These are phyloP conservation scores for Suillus discolor DNA, from an alignment of 768 basidiomycete genomes.

Conservation along the genomic window DNA sequence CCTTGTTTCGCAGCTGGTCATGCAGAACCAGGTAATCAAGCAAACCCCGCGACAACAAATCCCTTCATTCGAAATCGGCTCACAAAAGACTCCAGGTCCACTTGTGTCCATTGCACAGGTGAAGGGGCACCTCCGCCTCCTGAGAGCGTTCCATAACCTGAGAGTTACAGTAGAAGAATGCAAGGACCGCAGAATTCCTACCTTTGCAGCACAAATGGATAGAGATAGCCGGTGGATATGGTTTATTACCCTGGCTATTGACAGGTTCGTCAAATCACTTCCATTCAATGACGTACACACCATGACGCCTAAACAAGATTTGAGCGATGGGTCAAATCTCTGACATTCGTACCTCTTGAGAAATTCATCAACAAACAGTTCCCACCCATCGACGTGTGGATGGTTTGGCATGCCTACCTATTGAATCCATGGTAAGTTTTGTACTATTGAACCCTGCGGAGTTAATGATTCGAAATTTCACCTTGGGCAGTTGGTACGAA, in stretches of 20 bases:
- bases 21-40: not conserved
- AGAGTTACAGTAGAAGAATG: slow-evolving; percentile 29
- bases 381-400: slow-evolving; percentile 43
- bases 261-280: slow-evolving; percentile 29
- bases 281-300: not conserved
- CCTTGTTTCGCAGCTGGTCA: not conserved
- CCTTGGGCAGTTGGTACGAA: slow-evolving; percentile 29
- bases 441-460: not conserved
- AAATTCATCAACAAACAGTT: slow-evolving; percentile 28
- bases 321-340: slow-evolving; percentile 33
- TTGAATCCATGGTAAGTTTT: slow-evolving; percentile 38
- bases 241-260: slow-evolving; percentile 42
- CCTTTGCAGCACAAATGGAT: slow-evolving; percentile 25
- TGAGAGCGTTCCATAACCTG: slow-evolving; percentile 35
- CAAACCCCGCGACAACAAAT: not conserved
- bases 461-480: slow-evolving; percentile 6
- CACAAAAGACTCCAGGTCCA: slow-evolving; percentile 20
- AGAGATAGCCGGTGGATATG: slow-evolving; percentile 37
- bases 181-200: slow-evolving; percentile 30
- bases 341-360: slow-evolving; percentile 27
- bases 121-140: slow-evolving; percentile 36
- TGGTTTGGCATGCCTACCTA: slow-evolving; percentile 46
- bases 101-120: slow-evolving; percentile 36
- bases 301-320: slow-evolving; percentile 28
- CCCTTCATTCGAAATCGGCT: slow-evolving; percentile 23